Evolutionary conservation across 2,329 filamentous ascomycete species (phyloP), one percentile per base, ranked within the genome.

Genomic region (Alternaria novae-zelandiae): DNA sequence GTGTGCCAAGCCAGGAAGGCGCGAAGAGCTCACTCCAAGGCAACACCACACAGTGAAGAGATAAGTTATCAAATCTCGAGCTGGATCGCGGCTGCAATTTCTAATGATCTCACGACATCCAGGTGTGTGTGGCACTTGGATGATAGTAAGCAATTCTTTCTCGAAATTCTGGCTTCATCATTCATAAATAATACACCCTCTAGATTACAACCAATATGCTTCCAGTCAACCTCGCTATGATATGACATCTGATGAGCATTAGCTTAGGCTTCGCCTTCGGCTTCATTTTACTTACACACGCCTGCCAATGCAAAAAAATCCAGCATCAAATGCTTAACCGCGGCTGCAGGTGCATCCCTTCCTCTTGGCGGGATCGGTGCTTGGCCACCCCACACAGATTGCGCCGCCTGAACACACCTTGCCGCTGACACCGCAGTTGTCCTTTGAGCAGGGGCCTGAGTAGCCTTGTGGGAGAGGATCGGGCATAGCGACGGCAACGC

Each of bases 401-500:
- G 21, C 49, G 12, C 25, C 41, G 5, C n/a, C 12, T 17, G 46
- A 15, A 12, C 69, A 71, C 11, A 63, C 41, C 17, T 44, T 12
- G 15, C 62, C 58, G 17, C 43, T 61, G 8, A 53, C 65, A 20
- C 69, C 69, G 36, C 69, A 71, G 46, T 67, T 54, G 25, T 59
- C 25, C 28, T 17, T 32, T 8, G 55, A 32, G 57, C 69, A 71
- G n/a, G 71, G 69, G 5, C 70, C 70, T 0, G 58, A 57, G 54
- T 69, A 74, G 45, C 66, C 70, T 59, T 68, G 70, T 15, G 71
- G 68, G 3, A 66, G 43, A n/a, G 70, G 70, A 30, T 74, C 70
- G 28, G 72, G 70, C 57, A 71, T 63, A 6, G 72, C 72, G 26
- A 61, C 36, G 45, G 62, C 69, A 26, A 72, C 45, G 59, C 61